Evolutionary conservation across 1,284 basidiomycete genomes (phyloP).

Genomic region (Testicularia cyperi): DNA sequence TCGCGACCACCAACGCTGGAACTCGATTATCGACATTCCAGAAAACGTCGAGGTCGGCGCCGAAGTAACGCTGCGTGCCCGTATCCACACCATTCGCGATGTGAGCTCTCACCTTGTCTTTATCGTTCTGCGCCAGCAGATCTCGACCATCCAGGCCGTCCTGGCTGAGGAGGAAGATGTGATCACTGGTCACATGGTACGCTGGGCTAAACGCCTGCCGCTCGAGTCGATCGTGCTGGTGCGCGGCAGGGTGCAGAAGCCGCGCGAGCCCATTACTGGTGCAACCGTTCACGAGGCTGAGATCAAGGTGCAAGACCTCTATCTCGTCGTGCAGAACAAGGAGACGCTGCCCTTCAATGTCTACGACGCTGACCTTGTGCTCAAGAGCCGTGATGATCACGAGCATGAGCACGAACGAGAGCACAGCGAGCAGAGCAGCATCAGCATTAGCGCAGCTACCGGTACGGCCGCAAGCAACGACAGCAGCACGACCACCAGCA

Average conservation of each 20-base stretch:
- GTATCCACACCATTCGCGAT: conserved; percentile 51
- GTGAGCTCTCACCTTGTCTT: conserved; percentile 51
- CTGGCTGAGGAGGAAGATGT: conserved; percentile 32
- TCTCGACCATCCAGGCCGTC: conserved; percentile 51
- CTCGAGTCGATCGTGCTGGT: conserved; percentile 51
- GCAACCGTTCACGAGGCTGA: conserved; percentile 47
- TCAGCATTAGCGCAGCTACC: too few species aligned
- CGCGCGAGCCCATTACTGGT: conserved; percentile 46
- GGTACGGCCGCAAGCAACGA: too few species aligned
- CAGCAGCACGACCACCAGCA: too few species aligned
- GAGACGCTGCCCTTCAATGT: conserved; percentile 54
- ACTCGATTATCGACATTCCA: conserved; percentile 21
- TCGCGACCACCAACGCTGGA: conserved; percentile 21
- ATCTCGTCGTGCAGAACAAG: conserved; percentile 37
- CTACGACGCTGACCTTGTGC: conserved; percentile 49
- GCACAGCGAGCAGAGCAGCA: too few species aligned
- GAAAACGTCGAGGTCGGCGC: conserved; percentile 30
- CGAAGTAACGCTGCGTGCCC: conserved; percentile 38
- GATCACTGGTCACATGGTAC: conserved; percentile 50
- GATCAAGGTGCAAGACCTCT: conserved; percentile 47
- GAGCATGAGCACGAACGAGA: conserved; percentile 14
- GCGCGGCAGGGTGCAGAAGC: conserved; percentile 42
- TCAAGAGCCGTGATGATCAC: conserved; percentile 34
- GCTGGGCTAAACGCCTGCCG: conserved; percentile 51
- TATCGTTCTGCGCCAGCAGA: conserved; percentile 51